Evolutionary conservation across 2,329 filamentous ascomycete genomes (phyloP).

Genomic region (Cryphonectria carpinicola): DNA sequence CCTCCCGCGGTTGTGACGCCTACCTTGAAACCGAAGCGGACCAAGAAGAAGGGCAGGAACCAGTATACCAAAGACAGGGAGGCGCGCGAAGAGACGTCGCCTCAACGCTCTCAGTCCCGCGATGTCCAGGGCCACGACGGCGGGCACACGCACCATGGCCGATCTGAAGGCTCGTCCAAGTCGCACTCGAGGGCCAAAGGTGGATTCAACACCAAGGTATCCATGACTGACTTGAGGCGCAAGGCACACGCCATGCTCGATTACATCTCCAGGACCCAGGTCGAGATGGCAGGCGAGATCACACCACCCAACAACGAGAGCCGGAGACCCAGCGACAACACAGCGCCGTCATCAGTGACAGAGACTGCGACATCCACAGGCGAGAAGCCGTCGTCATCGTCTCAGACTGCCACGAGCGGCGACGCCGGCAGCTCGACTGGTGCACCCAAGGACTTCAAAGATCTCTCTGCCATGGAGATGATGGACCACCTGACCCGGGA

Average conservation of each 20-base stretch:
- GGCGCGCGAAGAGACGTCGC: slow-evolving; percentile 58
- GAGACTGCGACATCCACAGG: slow-evolving; percentile 28
- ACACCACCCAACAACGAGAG: slow-evolving; percentile 45
- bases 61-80: slow-evolving; percentile 83
- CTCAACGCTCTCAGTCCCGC: slow-evolving; percentile 56
- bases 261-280: slow-evolving; percentile 86
- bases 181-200: slow-evolving; percentile 54
- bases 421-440: slow-evolving; percentile 34
- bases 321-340: slow-evolving; percentile 41
- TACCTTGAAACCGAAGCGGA: slow-evolving; percentile 66
- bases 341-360: slow-evolving; percentile 31
- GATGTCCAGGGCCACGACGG: slow-evolving; percentile 57
- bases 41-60: slow-evolving; percentile 74
- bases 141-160: slow-evolving; percentile 38
- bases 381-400: slow-evolving; percentile 30
- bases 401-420: slow-evolving; percentile 35
- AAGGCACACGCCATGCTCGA: slow-evolving; percentile 83
- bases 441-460: slow-evolving; percentile 65
- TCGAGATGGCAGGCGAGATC: slow-evolving; percentile 77
- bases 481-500: slow-evolving; percentile 84
- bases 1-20: slow-evolving; percentile 47
- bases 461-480: slow-evolving; percentile 82
- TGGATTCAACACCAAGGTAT: slow-evolving; percentile 69
- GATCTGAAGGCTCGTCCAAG: slow-evolving; percentile 37
- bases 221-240: slow-evolving; percentile 86